Percentiles rank a stretch among this genome's conserved stretches.
Evolutionary conservation across 2,329 filamentous ascomycete species (phyloP).

Genomic region (Aureobasidium sp.): DNA sequence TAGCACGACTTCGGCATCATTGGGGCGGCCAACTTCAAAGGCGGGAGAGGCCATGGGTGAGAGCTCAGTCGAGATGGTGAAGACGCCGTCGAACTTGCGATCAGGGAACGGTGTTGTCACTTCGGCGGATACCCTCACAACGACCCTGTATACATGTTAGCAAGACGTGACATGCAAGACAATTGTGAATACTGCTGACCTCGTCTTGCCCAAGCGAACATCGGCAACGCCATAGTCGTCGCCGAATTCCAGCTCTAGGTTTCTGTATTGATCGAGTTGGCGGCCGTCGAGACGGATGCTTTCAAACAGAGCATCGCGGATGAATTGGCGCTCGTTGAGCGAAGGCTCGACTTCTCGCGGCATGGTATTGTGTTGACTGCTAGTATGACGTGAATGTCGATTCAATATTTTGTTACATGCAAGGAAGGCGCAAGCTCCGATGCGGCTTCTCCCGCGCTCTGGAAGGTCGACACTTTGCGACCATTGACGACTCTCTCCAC

Average conservation of each 20-base stretch:
- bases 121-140: constrained; percentile 81
- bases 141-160: constrained; percentile 50
- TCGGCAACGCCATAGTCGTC: constrained; percentile 88
- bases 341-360: constrained; percentile 89
- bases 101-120: constrained; percentile 79
- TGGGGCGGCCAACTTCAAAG: constrained; percentile 77
- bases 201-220: constrained; percentile 82
- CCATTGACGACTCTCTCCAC: background rate
- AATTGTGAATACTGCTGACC: constrained; percentile 43
- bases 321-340: constrained; percentile 78
- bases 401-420: background rate
- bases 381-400: constrained; percentile 8
- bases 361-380: constrained; percentile 41
- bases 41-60: constrained; percentile 86
- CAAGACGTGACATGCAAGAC: background rate
- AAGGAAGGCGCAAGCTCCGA: background rate
- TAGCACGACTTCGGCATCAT: constrained; percentile 76
- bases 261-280: constrained; percentile 69
- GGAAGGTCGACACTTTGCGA: background rate
- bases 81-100: constrained; percentile 90
- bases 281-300: constrained; percentile 80
- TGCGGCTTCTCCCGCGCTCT: background rate
- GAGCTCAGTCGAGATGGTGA: constrained; percentile 85
- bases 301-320: constrained; percentile 73
- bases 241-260: constrained; percentile 72